Conservation (phyloP, 2,329 filamentous ascomycete species). For the Claviceps paspali region DNA sequence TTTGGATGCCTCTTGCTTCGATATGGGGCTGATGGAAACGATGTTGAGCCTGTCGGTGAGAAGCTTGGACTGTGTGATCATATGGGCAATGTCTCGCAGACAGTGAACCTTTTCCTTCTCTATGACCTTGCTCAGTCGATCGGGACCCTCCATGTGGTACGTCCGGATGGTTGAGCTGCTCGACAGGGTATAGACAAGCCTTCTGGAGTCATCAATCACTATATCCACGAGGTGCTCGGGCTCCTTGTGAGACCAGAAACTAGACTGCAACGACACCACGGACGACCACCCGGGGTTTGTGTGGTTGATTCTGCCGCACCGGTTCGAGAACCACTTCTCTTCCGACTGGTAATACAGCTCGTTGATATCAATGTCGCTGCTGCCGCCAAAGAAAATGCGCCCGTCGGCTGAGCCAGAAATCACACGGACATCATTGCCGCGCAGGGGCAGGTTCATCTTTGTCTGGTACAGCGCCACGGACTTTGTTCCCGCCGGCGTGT, state of each 20-base stretch:
- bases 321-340: constrained; percentile 88
- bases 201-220: constrained; percentile 74
- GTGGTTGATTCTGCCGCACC: constrained; percentile 80
- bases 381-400: constrained; percentile 83
- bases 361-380: constrained; percentile 70
- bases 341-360: constrained; percentile 95
- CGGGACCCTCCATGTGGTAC: constrained; percentile 63
- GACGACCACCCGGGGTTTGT: constrained; percentile 58
- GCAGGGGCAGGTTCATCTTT: constrained; percentile 64
- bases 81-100: constrained; percentile 66
- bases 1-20: constrained; percentile 62
- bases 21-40: constrained; percentile 73
- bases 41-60: constrained; percentile 57
- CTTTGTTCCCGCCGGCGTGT: constrained; percentile 53
- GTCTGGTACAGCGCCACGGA: constrained; percentile 75
- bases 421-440: constrained; percentile 59
- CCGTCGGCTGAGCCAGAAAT: constrained; percentile 74
- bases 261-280: constrained; percentile 36
- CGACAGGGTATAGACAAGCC: constrained; percentile 81
- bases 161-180: constrained; percentile 78
- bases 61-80: constrained; percentile 59
- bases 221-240: constrained; percentile 62
- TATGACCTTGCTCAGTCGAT: constrained; percentile 47
- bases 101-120: constrained; percentile 48
- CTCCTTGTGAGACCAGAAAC: constrained; percentile 33